Evolutionary conservation across 2,329 filamentous ascomycete genomes (phyloP), one percentile per base, ranked within the genome.

Genomic region (Monosporascus sp.): DNA sequence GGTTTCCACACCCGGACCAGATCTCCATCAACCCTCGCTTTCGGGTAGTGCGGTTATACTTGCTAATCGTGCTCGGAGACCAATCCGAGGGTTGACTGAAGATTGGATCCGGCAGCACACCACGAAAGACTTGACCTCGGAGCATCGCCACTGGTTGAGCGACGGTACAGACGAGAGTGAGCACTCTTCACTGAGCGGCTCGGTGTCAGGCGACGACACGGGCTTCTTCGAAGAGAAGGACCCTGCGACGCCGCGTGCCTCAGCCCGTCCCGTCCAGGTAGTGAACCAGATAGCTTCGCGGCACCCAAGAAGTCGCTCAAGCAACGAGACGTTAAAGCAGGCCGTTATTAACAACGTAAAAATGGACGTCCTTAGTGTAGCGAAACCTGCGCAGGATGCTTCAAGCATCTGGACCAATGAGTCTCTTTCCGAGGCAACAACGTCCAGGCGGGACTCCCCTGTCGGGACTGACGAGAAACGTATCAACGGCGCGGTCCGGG

Each of bases 41-140:
- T 66, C 66, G 22, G 71, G 76, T 50, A 82, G 74, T 62, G 82
- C 81, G 24, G 80, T 82, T 8, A 81, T 86, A 24, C 79, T 87
- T 57, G 82, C 81, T 48, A 86, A 86, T 62, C 78, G 83, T 59
- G 83, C 77, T 48, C 73, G 83, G 65, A 74, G 84, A 66, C 76
- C 80, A 52, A 74, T 77, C 17, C 76, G 77, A 59, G 84, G 86
- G 54, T 79, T 92, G 51, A 90, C 88, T 0, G 87, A 92, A 69
- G 88, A 91, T 74, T 93, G 89, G 89, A 90, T 94, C 60, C 87
- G 88, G 56, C 87, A 89, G 57, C 90, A 92, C 65, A 85, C 89
- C n/a, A 81, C 86, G n/a, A 81, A 82, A 58, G 83, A 87, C 60
- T 79, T 79, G 59, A 80, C 84, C 60, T 82, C 80, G 35, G 89